Evolutionary conservation across 257 asterid genomes (phyloP), one percentile per base, ranked within the genome.

Genomic region (Plantago major): DNA sequence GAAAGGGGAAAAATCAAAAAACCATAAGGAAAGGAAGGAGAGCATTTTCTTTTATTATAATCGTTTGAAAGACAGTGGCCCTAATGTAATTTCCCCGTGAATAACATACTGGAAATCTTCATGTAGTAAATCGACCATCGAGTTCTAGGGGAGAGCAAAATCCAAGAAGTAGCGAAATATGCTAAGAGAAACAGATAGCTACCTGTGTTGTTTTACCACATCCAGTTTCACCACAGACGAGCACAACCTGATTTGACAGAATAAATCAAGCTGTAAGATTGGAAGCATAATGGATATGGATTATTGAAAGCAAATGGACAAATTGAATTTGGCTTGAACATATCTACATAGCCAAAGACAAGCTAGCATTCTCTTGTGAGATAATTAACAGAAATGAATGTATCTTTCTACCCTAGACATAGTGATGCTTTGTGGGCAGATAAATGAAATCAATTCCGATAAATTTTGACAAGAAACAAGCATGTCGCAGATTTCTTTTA

Each of bases 201-300:
- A 85, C 96, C 98, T 88, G 96, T 19, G 98, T 90, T 15, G 96
- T 90, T 81, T 90, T 90, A 49, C 95, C 99, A 43, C 99, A 92
- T 64, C 99, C 99, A 70, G 99, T 92, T 84, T 89, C 95, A 76
- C 99, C 99, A 73, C 94, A 80, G 69, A 92, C 73, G 65, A 92
- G 95, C 66, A 92, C 92, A 14, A 89, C 97, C 99, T 92, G 88
- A 65, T 68, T 67, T 47, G 43, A 62, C 47, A 64, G 57, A 69
- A 76, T 38, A 65, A 60, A 12, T 38, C 57, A 53, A 71, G 52
- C 46, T 60, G 53, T 62, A 47, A 17, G 5, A 18, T 12, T 3
- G 11, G 28, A 53, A 53, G 42, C 42, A 7, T 12, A 11, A 52
- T 11, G 13, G 11, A 19, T 19, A 19, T 33, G 14, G 30, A 51